Base-by-base conservation (phyloP, 441 rosid species). In the Euphorbia neoarborescens region DNA sequence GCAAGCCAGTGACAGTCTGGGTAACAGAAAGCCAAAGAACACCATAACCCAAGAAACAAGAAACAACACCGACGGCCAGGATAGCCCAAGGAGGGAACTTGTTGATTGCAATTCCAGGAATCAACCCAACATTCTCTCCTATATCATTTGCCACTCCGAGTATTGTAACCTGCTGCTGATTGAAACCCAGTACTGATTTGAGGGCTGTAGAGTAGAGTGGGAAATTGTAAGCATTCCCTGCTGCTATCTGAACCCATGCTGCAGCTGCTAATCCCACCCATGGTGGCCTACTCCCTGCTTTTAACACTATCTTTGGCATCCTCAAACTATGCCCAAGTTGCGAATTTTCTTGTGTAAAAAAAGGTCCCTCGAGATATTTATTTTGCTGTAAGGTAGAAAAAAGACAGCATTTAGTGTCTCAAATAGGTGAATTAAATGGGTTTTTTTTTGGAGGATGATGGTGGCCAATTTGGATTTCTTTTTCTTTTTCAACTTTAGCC, bases 221-320 rank as follows among this genome's bases (percentile, higher is more conserved):
- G 84, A 95, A 95, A 79, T 83, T 95, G 78, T 83, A 81, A 46
- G 67, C 74, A 76, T 76, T 89, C 64, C 96, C 99, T 0, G 96
- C 95, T 0, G 91, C 77, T 58, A 88, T 72, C 77, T 89, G 82
- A 30, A 95, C 90, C 98, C 99, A 92, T 0, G 87, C 86, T 11
- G 99, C 99, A 0, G 99, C 98, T 1, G 95, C 95, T 46, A 92
- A 81, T 0, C 98, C 97, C 62, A 92, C 90, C 97, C 99, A 94
- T 1, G 99, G 99, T 13, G 99, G 97, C 70, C 96, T 81, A 75
- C 90, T 94, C 28, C 97, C 97, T 2, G 85, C 80, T 79, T 91
- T 91, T 11, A 89, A 81, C 51, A 73, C 85, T 34, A 77, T 79
- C 19, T 71, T 87, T 71, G 81, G 85, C 98, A 90, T 90, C 71